Base-by-base conservation (phyloP, 139 green algal species). In the Picochlorum sp. region DNA sequence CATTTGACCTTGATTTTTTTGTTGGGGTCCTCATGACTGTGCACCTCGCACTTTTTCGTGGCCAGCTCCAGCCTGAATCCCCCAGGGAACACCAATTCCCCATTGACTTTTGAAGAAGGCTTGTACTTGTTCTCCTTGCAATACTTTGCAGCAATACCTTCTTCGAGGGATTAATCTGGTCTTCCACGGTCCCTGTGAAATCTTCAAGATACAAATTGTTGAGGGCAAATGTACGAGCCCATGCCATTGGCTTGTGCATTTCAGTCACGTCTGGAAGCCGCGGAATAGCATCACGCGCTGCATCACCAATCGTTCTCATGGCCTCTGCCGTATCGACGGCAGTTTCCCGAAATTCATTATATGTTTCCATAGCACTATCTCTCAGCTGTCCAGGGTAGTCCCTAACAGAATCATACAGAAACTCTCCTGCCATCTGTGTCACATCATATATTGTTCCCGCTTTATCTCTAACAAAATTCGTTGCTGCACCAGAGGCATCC, bases 11-110 rank as follows among this genome's bases (percentile, higher is more conserved):
- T 23, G n/a, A 54, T 26, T 9, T 20, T 20, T 7, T 21, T 21
- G 18, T 21, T 21, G 18, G 16, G 16, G 47, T 54, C 18, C 11
- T 54, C 47, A 21, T 54, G 47, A 9, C n/a, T 54, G 1, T 21
- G 18, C 15, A 54, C 47, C n/a, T 20, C 47, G 65, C 71, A 77
- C 34, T 13, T 41, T 41, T 41, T 41, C 1, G 21, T 50, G 16
- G 56, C 71, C 71, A 47, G 55, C 34, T 63, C 34, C 30, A 24
- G 72, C 66, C 34, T 16, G 4, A 21, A 44, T 15, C 72, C 57
- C 49, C 45, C 54, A 24, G 60, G 47, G 20, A 64, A 52, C 2
- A 20, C 9, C 16, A 77, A 69, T n/a, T 38, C 52, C 60, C 63
- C 70, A 41, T 64, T 64, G 20, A 49, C 32, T 49, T 77, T 68